A percentile compares a stretch with the other conserved stretches of the same genome.
Conservation (phyloP, 225 moss, liverwort and hornwort species). For the Antitrichia curtipendula region DNA sequence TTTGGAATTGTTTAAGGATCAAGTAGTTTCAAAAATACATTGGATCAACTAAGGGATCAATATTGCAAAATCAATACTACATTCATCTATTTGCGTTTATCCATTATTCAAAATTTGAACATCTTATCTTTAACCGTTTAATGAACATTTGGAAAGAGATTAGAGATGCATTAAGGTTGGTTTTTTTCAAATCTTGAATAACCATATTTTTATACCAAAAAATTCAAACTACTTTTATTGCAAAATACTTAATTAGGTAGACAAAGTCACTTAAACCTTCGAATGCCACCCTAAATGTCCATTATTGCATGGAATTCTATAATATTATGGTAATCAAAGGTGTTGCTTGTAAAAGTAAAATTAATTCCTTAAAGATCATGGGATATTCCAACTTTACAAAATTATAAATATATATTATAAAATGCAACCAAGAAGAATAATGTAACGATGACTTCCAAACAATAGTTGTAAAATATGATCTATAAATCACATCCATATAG, state of each 20-base stretch:
- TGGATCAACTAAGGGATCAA: too few species aligned
- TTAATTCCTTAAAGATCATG: fast-evolving
- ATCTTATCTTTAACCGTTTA: not conserved
- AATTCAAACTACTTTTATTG: not conserved
- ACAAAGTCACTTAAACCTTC: not conserved
- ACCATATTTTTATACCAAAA: not conserved
- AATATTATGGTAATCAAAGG: not conserved
- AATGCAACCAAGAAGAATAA: not conserved
- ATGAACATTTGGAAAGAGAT: not conserved
- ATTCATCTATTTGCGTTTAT: too few species aligned
- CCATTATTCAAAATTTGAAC: too few species aligned
- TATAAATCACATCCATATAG: not conserved
- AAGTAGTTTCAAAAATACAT: too few species aligned
- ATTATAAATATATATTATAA: not conserved
- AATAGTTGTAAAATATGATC: not conserved
- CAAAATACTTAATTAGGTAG: not conserved
- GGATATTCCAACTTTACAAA: fast-evolving
- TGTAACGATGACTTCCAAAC: too few species aligned
- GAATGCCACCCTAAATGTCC: fast-evolving
- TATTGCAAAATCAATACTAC: too few species aligned
- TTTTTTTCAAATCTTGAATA: not conserved
- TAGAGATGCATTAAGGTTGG: not conserved
- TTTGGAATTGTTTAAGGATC: too few species aligned
- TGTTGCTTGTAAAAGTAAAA: not conserved
- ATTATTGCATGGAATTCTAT: fast-evolving